Conservation (phyloP, 306 rosid species). For the Glycyrrhiza uralensis region DNA sequence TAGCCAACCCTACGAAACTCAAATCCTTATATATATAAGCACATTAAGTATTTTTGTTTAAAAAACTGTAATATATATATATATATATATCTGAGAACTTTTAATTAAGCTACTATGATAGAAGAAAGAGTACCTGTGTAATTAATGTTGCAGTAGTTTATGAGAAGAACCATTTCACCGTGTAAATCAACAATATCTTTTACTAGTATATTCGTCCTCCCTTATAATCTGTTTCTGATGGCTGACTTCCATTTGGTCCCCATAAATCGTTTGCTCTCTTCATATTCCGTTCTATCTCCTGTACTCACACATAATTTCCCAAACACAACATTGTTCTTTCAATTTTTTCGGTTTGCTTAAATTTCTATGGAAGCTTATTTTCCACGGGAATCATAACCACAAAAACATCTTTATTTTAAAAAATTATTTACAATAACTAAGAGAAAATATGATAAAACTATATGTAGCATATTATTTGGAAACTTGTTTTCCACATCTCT, state of each 20-base stretch:
- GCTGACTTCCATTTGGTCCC: background rate
- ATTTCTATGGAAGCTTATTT: background rate
- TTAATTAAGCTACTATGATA: too few relatives aligned
- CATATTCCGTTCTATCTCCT: background rate
- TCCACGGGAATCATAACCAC: background rate
- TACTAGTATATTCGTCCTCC: background rate
- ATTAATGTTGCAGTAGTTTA: conserved; percentile 63
- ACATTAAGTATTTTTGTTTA: background rate
- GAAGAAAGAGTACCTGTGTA: conserved; percentile 39
- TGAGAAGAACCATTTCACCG: conserved; percentile 66
- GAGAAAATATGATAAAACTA: too few relatives aligned
- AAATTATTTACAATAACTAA: too few relatives aligned
- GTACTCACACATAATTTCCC: background rate
- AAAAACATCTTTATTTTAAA: too few relatives aligned
- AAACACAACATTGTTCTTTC: background rate
- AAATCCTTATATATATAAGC: background rate
- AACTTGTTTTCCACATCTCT: too few relatives aligned
- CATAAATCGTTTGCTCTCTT: background rate
- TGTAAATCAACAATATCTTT: conserved; percentile 65
- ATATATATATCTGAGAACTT: too few relatives aligned
- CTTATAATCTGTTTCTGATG: background rate
- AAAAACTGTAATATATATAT: too few relatives aligned
- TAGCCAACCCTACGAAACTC: background rate
- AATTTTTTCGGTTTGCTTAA: background rate
- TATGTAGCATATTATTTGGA: too few relatives aligned